These are phyloP conservation scores for Phanerochaete carnosa DNA, from an alignment of 768 basidiomycete genomes.

Conservation along the genomic window DNA sequence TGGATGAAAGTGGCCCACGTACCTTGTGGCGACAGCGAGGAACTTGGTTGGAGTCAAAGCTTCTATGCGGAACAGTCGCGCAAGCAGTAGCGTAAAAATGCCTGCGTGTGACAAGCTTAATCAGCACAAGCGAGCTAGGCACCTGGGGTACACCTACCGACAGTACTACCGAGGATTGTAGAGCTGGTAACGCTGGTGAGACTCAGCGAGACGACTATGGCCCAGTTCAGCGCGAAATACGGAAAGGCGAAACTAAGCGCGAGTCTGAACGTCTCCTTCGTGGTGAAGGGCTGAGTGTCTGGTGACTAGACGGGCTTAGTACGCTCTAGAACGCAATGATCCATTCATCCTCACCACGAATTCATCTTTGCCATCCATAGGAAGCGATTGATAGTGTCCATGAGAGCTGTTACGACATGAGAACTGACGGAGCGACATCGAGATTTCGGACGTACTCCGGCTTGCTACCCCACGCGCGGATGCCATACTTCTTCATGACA, in stretches of 20 bases:
- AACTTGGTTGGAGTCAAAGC: slow-evolving; percentile 67
- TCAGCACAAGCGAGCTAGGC: background rate
- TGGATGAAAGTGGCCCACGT: slow-evolving; percentile 11
- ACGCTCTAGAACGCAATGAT: background rate
- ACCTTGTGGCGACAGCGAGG: slow-evolving; percentile 78
- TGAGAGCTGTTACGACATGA: background rate
- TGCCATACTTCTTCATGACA: slow-evolving; percentile 17
- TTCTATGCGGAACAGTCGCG: slow-evolving; percentile 80
- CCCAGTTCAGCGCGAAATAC: slow-evolving; percentile 95
- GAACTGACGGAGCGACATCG: background rate
- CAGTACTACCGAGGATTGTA: slow-evolving; percentile 83
- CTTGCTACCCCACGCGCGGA: slow-evolving; percentile 8
- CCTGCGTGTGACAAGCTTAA: slow-evolving; percentile 42
- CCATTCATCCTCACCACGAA: background rate
- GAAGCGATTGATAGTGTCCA: background rate
- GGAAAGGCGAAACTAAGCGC: slow-evolving; percentile 79
- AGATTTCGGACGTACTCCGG: background rate
- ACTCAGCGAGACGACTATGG: slow-evolving; percentile 75
- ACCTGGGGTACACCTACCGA: slow-evolving; percentile 46
- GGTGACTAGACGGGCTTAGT: background rate
- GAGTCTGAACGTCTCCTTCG: slow-evolving; percentile 69
- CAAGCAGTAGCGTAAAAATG: slow-evolving; percentile 87
- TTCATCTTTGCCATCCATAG: background rate
- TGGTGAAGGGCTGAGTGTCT: slow-evolving; percentile 35
- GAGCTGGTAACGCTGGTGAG: slow-evolving; percentile 91